Conservation (phyloP, 805 yeast genomes). For the Zygotorulaspora sp. region DNA sequence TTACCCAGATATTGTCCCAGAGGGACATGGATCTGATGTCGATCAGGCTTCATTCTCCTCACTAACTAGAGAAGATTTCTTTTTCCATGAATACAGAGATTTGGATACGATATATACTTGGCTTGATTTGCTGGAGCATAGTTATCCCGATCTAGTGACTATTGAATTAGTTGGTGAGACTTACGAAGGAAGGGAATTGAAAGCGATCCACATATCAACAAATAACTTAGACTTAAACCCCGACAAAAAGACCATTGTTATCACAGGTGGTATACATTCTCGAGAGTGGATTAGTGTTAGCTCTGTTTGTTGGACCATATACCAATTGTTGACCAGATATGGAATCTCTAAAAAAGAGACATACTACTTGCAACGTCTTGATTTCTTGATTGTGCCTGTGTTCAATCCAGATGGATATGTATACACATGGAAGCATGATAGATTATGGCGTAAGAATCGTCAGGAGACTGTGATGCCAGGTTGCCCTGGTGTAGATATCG, state of each 20-base stretch:
- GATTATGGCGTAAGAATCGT: constrained; percentile 86
- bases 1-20: constrained; percentile 36
- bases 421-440: constrained; percentile 72
- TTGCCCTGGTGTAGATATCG: constrained; percentile 83
- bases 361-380: constrained; percentile 51
- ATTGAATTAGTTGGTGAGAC: constrained; percentile 72
- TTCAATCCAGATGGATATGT: constrained; percentile 90
- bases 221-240: constrained; percentile 38
- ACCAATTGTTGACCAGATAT: constrained; percentile 45
- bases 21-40: neutral
- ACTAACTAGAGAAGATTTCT: constrained; percentile 42
- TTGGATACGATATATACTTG: constrained; percentile 66
- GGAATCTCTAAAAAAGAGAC: constrained; percentile 41
- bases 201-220: constrained; percentile 60
- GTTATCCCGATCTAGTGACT: constrained; percentile 60
- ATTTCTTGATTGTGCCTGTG: constrained; percentile 75
- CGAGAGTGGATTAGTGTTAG: constrained; percentile 85
- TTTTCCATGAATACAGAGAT: constrained; percentile 67
- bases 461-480: constrained; percentile 63
- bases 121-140: constrained; percentile 55
- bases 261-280: constrained; percentile 84
- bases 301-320: constrained; percentile 55
- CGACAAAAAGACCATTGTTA: constrained; percentile 59
- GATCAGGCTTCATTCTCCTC: constrained; percentile 11
- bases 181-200: constrained; percentile 65